Conservation (phyloP, 441 rosid species). For the Pelargonium fulgidum region DNA sequence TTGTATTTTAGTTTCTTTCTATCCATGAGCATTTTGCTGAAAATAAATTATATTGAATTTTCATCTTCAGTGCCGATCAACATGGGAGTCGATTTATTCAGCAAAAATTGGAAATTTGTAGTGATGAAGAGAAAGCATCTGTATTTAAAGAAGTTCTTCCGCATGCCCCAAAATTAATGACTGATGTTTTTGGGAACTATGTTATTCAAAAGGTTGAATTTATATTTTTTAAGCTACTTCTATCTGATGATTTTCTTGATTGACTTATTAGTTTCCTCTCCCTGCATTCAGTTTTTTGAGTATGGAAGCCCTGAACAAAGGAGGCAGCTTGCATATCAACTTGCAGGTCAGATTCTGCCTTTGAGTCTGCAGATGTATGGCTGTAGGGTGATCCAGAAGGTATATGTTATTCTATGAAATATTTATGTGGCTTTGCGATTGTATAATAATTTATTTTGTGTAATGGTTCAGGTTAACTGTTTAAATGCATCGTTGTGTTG, state of each 20-base stretch:
- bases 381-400: conserved; percentile 84
- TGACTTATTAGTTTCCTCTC: conserved; percentile 1
- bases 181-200: conserved; percentile 76
- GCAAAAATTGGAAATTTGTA: conserved; percentile 59
- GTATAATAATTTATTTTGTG: not conserved
- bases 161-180: conserved; percentile 55
- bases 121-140: conserved; percentile 47
- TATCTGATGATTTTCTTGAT: not conserved
- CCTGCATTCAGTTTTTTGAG: conserved; percentile 53
- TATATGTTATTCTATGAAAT: conserved; percentile 19
- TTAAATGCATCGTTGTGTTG: not conserved
- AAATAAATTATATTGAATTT: conserved; percentile 21
- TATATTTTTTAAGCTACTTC: not conserved
- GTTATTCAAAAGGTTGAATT: conserved; percentile 61
- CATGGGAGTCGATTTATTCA: conserved; percentile 80
- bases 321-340: conserved; percentile 60
- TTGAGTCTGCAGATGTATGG: conserved; percentile 81
- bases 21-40: conserved; percentile 15
- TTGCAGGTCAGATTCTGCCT: conserved; percentile 56
- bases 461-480: not conserved
- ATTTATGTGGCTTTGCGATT: not conserved
- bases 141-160: conserved; percentile 67
- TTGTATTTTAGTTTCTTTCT: conserved; percentile 6
- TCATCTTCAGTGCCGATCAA: conserved; percentile 59
- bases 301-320: conserved; percentile 56